Evolutionary conservation across 2,329 filamentous ascomycete species (phyloP).

Genomic region (Trichoderma guizhouense): DNA sequence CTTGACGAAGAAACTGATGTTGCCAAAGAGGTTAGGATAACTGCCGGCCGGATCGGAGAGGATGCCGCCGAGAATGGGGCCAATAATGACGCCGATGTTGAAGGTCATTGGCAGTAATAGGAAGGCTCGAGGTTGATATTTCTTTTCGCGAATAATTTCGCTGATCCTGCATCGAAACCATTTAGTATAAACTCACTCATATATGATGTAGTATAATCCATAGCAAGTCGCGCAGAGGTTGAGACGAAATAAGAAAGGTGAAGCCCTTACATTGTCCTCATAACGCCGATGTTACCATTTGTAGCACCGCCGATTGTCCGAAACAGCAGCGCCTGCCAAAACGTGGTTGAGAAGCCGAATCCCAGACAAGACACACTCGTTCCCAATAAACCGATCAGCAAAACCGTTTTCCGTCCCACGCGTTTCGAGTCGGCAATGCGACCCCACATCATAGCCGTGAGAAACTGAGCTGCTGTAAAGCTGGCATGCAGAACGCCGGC

Average conservation of each 20-base stretch:
- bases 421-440: conserved; percentile 60
- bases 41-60: conserved; percentile 63
- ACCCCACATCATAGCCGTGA: conserved; percentile 82
- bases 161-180: conserved; percentile 44
- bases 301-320: conserved; percentile 69
- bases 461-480: conserved; percentile 78
- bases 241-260: neutral
- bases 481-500: conserved; percentile 74
- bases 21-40: conserved; percentile 53
- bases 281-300: conserved; percentile 69
- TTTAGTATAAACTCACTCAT: neutral
- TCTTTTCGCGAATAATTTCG: conserved; percentile 64
- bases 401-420: conserved; percentile 71
- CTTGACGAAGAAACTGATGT: conserved; percentile 42
- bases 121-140: conserved; percentile 68
- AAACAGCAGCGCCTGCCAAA: conserved; percentile 70
- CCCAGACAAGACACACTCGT: conserved; percentile 44
- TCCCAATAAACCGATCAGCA: conserved; percentile 72
- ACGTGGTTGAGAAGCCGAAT: conserved; percentile 64
- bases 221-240: neutral
- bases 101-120: conserved; percentile 71
- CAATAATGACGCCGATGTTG: conserved; percentile 71
- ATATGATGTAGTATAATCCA: neutral
- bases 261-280: conserved; percentile 63
- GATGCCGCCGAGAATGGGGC: conserved; percentile 65